A percentile compares a stretch with the other conserved stretches of the same genome.
Evolutionary conservation across 1,284 basidiomycete species (phyloP).

Genomic region (Melampsora occidentalis): DNA sequence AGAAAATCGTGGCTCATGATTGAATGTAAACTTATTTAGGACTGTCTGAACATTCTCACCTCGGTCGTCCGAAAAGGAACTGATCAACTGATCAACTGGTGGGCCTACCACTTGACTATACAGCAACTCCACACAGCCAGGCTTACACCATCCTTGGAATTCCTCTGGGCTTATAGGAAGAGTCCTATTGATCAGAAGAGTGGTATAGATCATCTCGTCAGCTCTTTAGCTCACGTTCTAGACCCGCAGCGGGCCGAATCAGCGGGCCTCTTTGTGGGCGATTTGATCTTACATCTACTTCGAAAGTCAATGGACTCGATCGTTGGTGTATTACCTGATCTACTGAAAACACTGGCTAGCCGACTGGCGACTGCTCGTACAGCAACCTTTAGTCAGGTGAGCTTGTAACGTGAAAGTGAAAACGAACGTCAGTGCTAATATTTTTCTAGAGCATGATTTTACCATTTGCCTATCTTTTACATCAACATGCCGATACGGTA

Average conservation of each 20-base stretch:
- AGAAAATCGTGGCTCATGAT: not conserved
- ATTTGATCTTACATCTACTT: constrained; percentile 87
- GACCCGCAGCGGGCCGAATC: constrained; percentile 66
- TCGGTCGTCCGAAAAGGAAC: constrained; percentile 81
- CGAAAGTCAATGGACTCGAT: constrained; percentile 73
- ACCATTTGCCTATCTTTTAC: constrained; percentile 88
- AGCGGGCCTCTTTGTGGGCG: constrained; percentile 85
- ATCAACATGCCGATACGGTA: constrained; percentile 73
- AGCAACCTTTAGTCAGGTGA: constrained; percentile 78
- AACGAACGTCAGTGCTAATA: not conserved
- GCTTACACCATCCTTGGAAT: not conserved
- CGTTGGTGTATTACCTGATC: constrained; percentile 75
- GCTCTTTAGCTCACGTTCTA: constrained; percentile 71
- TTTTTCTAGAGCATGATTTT: constrained; percentile 70
- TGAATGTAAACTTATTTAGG: constrained; percentile 58
- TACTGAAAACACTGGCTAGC: constrained; percentile 75
- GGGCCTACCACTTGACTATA: constrained; percentile 32
- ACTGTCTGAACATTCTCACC: constrained; percentile 77
- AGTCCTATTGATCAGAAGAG: constrained; percentile 60
- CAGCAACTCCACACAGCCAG: not conserved
- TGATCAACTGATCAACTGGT: constrained; percentile 72
- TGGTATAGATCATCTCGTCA: constrained; percentile 71
- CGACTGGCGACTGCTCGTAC: constrained; percentile 80
- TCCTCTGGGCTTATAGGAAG: too few relatives aligned
- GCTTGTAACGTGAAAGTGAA: constrained; percentile 44